A percentile compares a stretch with the other conserved stretches of the same genome.
phyloP scores from a whole-genome alignment of 805 yeast species.

The Candida fluviatilis region DNA sequence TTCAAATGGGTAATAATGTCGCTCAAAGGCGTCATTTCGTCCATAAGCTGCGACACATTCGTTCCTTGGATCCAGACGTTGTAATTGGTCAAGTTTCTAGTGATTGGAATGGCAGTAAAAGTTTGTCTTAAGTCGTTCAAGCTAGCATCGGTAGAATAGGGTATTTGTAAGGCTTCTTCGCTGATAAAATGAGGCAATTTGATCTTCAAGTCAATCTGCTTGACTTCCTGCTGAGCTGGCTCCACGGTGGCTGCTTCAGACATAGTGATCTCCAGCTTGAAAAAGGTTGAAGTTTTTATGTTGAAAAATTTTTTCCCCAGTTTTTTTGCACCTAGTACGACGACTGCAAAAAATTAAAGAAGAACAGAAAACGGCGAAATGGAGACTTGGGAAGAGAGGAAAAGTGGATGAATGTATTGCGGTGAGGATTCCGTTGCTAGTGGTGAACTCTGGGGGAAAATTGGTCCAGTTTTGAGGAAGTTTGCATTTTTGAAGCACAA shows the following conservation, averaged over 20 bases:
- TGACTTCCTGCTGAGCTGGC: slow-evolving; percentile 3
- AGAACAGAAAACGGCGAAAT: too few species aligned
- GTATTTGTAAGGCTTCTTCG: slow-evolving; percentile 17
- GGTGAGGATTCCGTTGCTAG: too few species aligned
- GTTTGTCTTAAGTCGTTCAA: slow-evolving; percentile 56
- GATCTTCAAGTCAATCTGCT: slow-evolving; percentile 10
- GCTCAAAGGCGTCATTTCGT: slow-evolving; percentile 24
- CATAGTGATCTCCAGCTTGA: slow-evolving; percentile 5
- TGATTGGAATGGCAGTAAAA: slow-evolving; percentile 50
- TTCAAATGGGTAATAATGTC: slow-evolving; percentile 18
- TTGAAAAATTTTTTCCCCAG: slow-evolving; percentile 8
- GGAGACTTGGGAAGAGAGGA: too few species aligned
- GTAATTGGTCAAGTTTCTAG: slow-evolving; percentile 61
- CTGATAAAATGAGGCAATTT: slow-evolving; percentile 10
- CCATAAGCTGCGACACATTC: slow-evolving; percentile 25
- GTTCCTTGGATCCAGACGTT: slow-evolving; percentile 37
- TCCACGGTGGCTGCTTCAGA: slow-evolving; percentile 7
- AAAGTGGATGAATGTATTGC: too few species aligned
- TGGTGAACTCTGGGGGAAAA: too few species aligned
- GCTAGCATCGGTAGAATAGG: slow-evolving; percentile 40
- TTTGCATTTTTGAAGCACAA: too few species aligned
- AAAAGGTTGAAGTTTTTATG: slow-evolving; percentile 3
- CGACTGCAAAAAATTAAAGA: too few species aligned
- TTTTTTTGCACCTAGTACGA: slow-evolving; percentile 2
- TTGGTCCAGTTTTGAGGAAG: too few species aligned